Evolutionary conservation across 2,329 filamentous ascomycete genomes (phyloP).

Genomic region (Zasmidium citrigriseum): DNA sequence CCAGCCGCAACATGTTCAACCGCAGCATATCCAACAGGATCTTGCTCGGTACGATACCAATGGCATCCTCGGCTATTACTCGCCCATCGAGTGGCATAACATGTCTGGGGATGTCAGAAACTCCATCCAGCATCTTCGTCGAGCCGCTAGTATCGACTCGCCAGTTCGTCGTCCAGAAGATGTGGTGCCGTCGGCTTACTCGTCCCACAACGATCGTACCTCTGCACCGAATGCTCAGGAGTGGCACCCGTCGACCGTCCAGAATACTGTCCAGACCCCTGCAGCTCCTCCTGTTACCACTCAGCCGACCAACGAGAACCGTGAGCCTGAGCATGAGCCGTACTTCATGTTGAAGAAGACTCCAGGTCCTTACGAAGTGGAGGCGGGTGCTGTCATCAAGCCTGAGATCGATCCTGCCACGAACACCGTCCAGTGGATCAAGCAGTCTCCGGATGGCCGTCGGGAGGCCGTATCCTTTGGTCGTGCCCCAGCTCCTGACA

Average conservation of each 20-base stretch:
- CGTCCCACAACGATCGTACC: too few species aligned
- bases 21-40: constrained; percentile 12
- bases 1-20: background rate
- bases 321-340: too few species aligned
- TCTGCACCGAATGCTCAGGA: too few species aligned
- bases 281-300: background rate
- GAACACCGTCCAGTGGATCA: constrained; percentile 20
- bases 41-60: constrained; percentile 10
- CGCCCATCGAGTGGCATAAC: background rate
- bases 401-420: constrained; percentile 18
- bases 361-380: constrained; percentile 1
- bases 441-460: constrained; percentile 13
- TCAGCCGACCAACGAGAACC: background rate
- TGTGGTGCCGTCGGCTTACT: too few species aligned
- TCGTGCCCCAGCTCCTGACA: constrained; percentile 8
- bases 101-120: background rate
- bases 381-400: constrained; percentile 21
- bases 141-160: background rate
- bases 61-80: constrained; percentile 3
- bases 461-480: constrained; percentile 19
- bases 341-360: background rate
- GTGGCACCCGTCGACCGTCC: too few species aligned
- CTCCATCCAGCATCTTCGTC: background rate
- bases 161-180: background rate
- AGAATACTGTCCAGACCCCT: background rate